A percentile compares a stretch with the other conserved stretches of the same genome.
These are phyloP conservation scores for Lavandula angustifolia DNA, from an alignment of 257 asterid genomes.

Conservation along the genomic window DNA sequence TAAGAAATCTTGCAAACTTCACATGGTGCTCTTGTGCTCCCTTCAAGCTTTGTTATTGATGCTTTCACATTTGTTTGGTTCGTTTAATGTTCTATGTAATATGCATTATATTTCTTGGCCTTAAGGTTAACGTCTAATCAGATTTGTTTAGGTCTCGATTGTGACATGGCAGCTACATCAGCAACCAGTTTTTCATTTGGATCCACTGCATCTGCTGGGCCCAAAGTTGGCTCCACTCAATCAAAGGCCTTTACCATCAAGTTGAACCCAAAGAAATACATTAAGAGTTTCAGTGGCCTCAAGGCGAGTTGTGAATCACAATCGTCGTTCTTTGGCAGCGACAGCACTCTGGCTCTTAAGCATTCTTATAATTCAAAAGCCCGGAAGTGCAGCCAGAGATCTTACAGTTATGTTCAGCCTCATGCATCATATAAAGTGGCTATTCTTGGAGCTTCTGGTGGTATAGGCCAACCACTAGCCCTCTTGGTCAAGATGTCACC, in stretches of 20 bases:
- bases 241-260: slow-evolving; percentile 53
- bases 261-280: slow-evolving; percentile 45
- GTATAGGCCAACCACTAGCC: slow-evolving; percentile 87
- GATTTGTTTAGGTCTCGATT: slow-evolving; percentile 42
- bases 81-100: not conserved
- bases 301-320: slow-evolving; percentile 50
- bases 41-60: not conserved
- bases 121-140: not conserved
- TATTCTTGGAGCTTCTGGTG: slow-evolving; percentile 82
- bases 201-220: slow-evolving; percentile 52
- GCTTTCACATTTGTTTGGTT: not conserved
- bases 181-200: slow-evolving; percentile 61
- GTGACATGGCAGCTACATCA: slow-evolving; percentile 68
- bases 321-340: slow-evolving; percentile 55
- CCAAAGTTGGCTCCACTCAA: slow-evolving; percentile 47
- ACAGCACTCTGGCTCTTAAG: slow-evolving; percentile 44
- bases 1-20: not conserved
- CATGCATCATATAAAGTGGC: slow-evolving; percentile 88
- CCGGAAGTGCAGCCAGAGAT: slow-evolving; percentile 37
- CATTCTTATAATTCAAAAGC: slow-evolving; percentile 45
- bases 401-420: slow-evolving; percentile 53
- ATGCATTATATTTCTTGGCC: slow-evolving; percentile 1
- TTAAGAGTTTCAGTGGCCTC: slow-evolving; percentile 58
- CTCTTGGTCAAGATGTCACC: slow-evolving; percentile 89
- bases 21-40: not conserved